Base-by-base conservation (phyloP, 257 asterid species). In the Catharanthus roseus region DNA sequence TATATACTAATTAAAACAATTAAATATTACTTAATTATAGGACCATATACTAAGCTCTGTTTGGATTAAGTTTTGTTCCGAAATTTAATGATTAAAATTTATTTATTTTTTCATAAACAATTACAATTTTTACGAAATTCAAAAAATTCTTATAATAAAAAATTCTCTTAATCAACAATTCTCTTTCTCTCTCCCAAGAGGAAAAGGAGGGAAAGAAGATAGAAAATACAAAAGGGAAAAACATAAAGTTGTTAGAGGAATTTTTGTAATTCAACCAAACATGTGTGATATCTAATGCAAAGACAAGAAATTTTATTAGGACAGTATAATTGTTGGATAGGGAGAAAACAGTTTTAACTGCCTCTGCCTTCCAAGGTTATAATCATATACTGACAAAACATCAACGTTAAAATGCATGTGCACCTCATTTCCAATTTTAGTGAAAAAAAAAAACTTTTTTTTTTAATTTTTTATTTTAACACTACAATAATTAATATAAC, bases 341-440 rank as follows among this genome's bases (percentile, higher is more conserved):
- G 8, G 42, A 8, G 42, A 19, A 55, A 56, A 55, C 45, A 69
- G 56, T 23, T 57, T 38, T 38, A 45, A 26, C 39, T 16, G 50
- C 19, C 33, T 54, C 8, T 8, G 42, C 8, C 3, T 3, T 38
- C 65, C 57, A 67, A 28, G 23, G 18, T 18, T 28, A 51, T 28
- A 23, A 24, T 24, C 10, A 50, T 28, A 10, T 41, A 28, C 10
- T 53, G 74, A 70, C 74, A 49, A 38, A 49, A 11, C 45, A 31
- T 49, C 45, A 60, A 72, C 13, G 63, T 72, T 72, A 41, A 63
- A 64, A 72, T 51, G 71, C 69, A 72, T 72, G 70, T 62, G 70
- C 62, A 24, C 31, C 49, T 63, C 60, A 73, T 38, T 18, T 18
- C 51, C n/a, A 64, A 65, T 10, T 73, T 1, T 3, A 44, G 55